A percentile compares a stretch with the other conserved stretches of the same genome.
Evolutionary conservation across 2,329 filamentous ascomycete species (phyloP).

Genomic region (Fusarium gaditjirri): DNA sequence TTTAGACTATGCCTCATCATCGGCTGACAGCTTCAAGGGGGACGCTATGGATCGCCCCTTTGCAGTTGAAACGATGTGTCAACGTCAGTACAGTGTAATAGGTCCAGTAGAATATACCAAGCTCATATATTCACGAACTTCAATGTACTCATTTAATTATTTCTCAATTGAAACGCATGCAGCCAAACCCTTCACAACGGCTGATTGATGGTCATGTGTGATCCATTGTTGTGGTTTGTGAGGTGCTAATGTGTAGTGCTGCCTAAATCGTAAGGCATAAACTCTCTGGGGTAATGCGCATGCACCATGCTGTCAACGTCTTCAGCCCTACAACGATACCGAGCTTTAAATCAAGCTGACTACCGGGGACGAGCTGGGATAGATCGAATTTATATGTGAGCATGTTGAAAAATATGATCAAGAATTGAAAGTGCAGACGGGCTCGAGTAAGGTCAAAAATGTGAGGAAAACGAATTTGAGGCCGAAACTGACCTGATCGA

Average conservation of each 20-base stretch:
- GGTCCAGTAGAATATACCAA: neutral
- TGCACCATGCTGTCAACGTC: conserved; percentile 5
- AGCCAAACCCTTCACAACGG: neutral
- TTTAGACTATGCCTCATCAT: neutral
- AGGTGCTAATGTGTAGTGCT: neutral
- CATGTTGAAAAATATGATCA: conserved; percentile 7
- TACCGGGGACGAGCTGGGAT: conserved; percentile 39
- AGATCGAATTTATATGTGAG: conserved; percentile 20
- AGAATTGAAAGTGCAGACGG: conserved; percentile 32
- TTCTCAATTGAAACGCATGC: neutral
- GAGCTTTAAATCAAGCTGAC: conserved; percentile 39
- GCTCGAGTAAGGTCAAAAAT: conserved; percentile 9
- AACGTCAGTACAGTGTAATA: neutral
- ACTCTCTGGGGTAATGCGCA: neutral
- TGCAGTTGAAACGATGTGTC: too few relatives aligned
- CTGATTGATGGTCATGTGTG: neutral
- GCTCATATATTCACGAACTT: neutral
- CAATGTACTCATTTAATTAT: neutral
- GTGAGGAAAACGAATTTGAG: conserved; percentile 6
- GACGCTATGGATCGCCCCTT: too few relatives aligned
- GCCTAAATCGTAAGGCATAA: neutral
- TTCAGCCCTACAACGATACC: conserved; percentile 44
- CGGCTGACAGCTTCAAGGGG: neutral
- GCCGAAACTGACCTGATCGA: neutral
- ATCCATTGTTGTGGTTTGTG: neutral